These are phyloP conservation scores for Boletales sp. DNA, from an alignment of 768 basidiomycete species.

Conservation along the genomic window DNA sequence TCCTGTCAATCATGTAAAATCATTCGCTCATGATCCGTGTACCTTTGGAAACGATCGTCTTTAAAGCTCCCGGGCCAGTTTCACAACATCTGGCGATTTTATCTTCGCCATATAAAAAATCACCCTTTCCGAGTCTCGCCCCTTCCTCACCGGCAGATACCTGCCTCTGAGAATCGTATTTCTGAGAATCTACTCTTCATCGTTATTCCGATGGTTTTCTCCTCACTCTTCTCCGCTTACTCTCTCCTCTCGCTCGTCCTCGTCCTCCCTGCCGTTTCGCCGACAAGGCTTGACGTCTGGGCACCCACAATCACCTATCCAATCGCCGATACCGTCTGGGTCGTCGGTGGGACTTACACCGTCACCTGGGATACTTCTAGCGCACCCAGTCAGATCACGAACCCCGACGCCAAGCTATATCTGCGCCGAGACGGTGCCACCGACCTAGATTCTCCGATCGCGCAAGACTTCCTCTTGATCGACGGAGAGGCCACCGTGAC, in stretches of 20 bases:
- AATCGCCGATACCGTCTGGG: conserved; percentile 36
- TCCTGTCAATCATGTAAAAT: too few relatives aligned
- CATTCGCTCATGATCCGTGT: too few relatives aligned
- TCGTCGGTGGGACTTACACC: conserved; percentile 33
- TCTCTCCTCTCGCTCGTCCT: conserved; percentile 26
- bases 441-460: conserved; percentile 32
- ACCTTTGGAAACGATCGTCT: too few relatives aligned
- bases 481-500: conserved; percentile 35
- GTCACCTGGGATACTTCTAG: conserved; percentile 47
- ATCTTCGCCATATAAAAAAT: too few relatives aligned
- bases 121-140: too few relatives aligned
- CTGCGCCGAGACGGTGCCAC: conserved; percentile 36
- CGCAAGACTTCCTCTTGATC: conserved; percentile 35
- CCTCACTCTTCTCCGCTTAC: conserved; percentile 5
- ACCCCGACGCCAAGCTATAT: conserved; percentile 38
- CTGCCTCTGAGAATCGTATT: too few relatives aligned
- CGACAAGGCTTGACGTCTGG: conserved; percentile 42
- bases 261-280: conserved; percentile 24
- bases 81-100: too few relatives aligned
- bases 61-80: too few relatives aligned
- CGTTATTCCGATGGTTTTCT: conserved; percentile 13
- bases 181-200: too few relatives aligned
- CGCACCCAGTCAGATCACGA: conserved; percentile 43
- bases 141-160: too few relatives aligned
- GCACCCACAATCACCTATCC: conserved; percentile 44